Evolutionary conservation across 805 yeast genomes (phyloP).

Genomic region (Saccharomyces kudriavzevii): DNA sequence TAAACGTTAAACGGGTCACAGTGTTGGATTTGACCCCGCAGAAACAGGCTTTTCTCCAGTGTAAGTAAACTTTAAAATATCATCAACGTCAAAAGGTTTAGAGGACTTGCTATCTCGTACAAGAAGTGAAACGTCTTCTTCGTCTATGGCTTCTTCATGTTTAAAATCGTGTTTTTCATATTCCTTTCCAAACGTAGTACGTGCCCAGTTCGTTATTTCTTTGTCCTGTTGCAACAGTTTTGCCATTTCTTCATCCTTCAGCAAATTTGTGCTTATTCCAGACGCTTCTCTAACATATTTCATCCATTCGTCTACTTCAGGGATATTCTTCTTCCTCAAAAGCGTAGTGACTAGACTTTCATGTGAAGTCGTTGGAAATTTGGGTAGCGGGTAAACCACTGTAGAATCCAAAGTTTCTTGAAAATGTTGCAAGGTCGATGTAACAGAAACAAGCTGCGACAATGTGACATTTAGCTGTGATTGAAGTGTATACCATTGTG

Average conservation of each 20-base stretch:
- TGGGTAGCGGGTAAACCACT: constrained; percentile 75
- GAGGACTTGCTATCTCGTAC: constrained; percentile 14
- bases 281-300: constrained; percentile 35
- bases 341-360: constrained; percentile 78
- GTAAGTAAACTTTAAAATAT: constrained; percentile 37
- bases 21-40: background rate
- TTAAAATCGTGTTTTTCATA: constrained; percentile 52
- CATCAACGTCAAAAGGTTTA: constrained; percentile 31
- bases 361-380: constrained; percentile 78
- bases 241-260: constrained; percentile 20
- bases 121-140: constrained; percentile 2
- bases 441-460: constrained; percentile 75
- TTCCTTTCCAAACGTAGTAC: constrained; percentile 42
- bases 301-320: constrained; percentile 88
- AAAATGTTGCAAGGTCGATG: constrained; percentile 56
- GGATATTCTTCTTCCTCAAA: constrained; percentile 76
- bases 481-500: constrained; percentile 56
- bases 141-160: constrained; percentile 48
- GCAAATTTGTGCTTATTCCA: constrained; percentile 22
- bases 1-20: background rate
- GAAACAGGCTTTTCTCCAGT: constrained; percentile 31
- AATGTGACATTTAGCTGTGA: constrained; percentile 76
- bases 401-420: constrained; percentile 52
- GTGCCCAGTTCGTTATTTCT: constrained; percentile 64
- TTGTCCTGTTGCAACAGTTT: constrained; percentile 40